Conservation (phyloP, 176 grass and related monocot species). For the Panicum miliaceum region DNA sequence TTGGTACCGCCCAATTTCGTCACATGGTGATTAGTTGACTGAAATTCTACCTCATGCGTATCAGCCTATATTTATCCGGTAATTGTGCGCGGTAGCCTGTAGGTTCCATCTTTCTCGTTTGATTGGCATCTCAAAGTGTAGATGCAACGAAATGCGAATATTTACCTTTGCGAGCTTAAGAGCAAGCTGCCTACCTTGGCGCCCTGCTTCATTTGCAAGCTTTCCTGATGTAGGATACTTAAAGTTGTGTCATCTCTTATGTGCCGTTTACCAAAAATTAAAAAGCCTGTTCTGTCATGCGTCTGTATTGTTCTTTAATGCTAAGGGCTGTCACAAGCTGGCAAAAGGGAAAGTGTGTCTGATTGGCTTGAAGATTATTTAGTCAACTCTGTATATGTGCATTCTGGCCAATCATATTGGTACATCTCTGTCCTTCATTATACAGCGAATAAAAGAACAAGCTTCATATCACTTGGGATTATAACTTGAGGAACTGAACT, state of each 20-base stretch:
- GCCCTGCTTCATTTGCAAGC: not conserved
- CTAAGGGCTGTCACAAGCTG: conserved; percentile 4
- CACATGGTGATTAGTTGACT: not conserved
- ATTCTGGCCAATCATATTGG: conserved; percentile 28
- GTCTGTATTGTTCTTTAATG: not conserved
- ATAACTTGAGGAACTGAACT: not conserved
- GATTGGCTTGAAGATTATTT: conserved; percentile 14
- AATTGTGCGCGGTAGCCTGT: not conserved
- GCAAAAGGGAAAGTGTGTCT: not conserved
- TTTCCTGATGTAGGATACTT: not conserved
- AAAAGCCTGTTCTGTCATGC: not conserved
- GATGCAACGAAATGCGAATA: not conserved
- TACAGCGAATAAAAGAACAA: not conserved
- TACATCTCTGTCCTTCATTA: not conserved
- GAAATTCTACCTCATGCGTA: not conserved
- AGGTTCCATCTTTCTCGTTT: not conserved
- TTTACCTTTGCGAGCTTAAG: not conserved
- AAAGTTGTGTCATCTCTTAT: not conserved
- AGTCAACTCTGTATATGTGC: conserved; percentile 15
- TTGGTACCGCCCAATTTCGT: not conserved
- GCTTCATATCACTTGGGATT: not conserved
- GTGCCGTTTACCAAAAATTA: not conserved
- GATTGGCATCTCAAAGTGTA: not conserved
- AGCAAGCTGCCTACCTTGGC: not conserved
- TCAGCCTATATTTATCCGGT: not conserved